Percentiles rank a stretch among this genome's conserved stretches.
Evolutionary conservation across 352 stramenopile species (phyloP).

Genomic region (Phytophthora aleatoria): DNA sequence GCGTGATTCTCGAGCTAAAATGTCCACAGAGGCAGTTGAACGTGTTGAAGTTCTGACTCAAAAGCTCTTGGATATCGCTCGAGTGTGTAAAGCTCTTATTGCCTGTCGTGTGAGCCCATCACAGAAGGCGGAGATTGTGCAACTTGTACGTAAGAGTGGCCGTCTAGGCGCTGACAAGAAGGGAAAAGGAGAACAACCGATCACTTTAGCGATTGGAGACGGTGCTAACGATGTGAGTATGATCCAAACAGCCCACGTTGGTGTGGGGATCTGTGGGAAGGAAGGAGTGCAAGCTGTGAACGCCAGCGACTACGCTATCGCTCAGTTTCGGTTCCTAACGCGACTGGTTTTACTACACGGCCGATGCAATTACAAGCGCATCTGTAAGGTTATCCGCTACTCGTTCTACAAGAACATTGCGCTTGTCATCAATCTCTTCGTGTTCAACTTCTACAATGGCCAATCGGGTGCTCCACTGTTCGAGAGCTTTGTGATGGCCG

Average conservation of each 20-base stretch:
- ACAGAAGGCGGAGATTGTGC: slow-evolving; percentile 84
- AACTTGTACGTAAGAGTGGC: slow-evolving; percentile 64
- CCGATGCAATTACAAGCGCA: slow-evolving; percentile 96
- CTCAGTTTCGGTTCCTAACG: slow-evolving; percentile 95
- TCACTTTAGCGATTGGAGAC: slow-evolving; percentile 97
- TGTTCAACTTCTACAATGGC: slow-evolving; percentile 93
- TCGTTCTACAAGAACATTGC: slow-evolving; percentile 99
- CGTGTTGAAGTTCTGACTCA: slow-evolving; percentile 38
- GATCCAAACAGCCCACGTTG: slow-evolving; percentile 98
- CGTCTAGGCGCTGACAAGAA: slow-evolving; percentile 13
- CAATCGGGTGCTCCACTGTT: slow-evolving; percentile 88
- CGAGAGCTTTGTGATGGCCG: slow-evolving; percentile 79
- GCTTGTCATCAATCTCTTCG: slow-evolving; percentile 92
- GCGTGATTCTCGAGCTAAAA: slow-evolving; percentile 47
- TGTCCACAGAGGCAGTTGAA: slow-evolving; percentile 33
- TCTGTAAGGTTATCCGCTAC: slow-evolving; percentile 94
- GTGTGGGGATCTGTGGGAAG: slow-evolving; percentile 97
- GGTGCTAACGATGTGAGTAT: slow-evolving; percentile 99
- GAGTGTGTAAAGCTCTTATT: slow-evolving; percentile 79
- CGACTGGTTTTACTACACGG: slow-evolving; percentile 96
- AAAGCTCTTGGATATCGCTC: slow-evolving; percentile 59
- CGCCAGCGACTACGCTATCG: slow-evolving; percentile 92
- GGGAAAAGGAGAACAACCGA: slow-evolving; percentile 44
- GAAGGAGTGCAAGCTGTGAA: slow-evolving; percentile 98
- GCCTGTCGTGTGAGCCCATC: slow-evolving; percentile 82